A percentile compares a stretch with the other conserved stretches of the same genome.
These are phyloP conservation scores for Sicyos baderoa DNA, from an alignment of 306 rosid genomes.

Conservation along the genomic window DNA sequence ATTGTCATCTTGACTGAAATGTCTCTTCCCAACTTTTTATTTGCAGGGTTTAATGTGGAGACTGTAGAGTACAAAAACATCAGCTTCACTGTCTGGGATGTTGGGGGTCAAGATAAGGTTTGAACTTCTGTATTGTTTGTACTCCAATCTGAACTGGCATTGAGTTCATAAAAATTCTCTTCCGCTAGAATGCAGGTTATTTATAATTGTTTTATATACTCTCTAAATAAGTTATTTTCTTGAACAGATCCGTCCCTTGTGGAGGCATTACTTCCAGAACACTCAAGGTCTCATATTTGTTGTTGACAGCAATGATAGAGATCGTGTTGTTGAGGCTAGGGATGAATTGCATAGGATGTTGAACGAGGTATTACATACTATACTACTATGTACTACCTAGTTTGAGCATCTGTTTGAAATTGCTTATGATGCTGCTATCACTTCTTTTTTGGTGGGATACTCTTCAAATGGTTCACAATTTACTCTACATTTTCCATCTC, in stretches of 20 bases:
- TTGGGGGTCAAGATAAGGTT: conserved; percentile 99
- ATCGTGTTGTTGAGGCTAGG: conserved; percentile 98
- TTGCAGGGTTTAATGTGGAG: conserved; percentile 93
- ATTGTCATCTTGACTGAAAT: not conserved
- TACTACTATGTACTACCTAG: not conserved
- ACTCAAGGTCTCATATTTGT: conserved; percentile 99
- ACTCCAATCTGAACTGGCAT: not conserved
- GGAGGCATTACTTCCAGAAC: conserved; percentile 99
- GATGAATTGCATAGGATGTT: conserved; percentile 98
- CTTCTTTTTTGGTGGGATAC: too few relatives aligned
- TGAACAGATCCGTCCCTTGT: conserved; percentile 91
- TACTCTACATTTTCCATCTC: not conserved
- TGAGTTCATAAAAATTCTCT: not conserved
- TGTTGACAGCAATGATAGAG: conserved; percentile 99
- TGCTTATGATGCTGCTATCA: not conserved
- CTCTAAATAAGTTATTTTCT: not conserved
- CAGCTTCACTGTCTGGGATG: conserved; percentile 99
- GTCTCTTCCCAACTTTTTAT: not conserved
- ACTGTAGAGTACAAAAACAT: conserved; percentile 98
- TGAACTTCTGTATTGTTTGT: conserved; percentile 21
- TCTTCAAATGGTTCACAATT: not conserved
- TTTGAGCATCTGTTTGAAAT: not conserved
- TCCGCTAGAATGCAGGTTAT: not conserved
- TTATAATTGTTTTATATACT: not conserved
- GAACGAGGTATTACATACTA: conserved; percentile 63